These are phyloP conservation scores for Tolypocladium tundrense DNA, from an alignment of 2,329 filamentous ascomycete genomes.

Conservation along the genomic window DNA sequence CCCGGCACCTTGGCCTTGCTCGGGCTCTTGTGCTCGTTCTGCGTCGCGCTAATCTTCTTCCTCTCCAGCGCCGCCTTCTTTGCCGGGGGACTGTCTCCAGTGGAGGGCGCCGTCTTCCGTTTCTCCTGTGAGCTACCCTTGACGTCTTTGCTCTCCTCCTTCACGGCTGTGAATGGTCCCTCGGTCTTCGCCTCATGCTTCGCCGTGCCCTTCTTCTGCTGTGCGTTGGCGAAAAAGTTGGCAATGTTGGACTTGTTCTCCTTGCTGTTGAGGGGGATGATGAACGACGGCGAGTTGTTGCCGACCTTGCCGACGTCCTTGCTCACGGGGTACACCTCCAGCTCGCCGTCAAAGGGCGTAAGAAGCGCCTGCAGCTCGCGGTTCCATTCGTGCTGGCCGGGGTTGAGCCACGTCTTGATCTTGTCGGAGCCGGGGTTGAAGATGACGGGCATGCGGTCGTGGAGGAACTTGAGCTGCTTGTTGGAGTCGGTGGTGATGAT, in stretches of 20 bases:
- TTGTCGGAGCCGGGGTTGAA: slow-evolving; percentile 64
- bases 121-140: slow-evolving; percentile 6
- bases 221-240: slow-evolving; percentile 73
- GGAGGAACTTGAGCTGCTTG: slow-evolving; percentile 71
- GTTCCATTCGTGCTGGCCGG: slow-evolving; percentile 60
- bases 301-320: slow-evolving; percentile 92
- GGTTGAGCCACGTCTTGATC: slow-evolving; percentile 71
- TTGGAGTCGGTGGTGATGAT: slow-evolving; percentile 89
- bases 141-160: slow-evolving; percentile 5
- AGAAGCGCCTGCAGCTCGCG: slow-evolving; percentile 67
- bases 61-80: slow-evolving; percentile 16
- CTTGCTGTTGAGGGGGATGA: slow-evolving; percentile 71
- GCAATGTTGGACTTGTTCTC: slow-evolving; percentile 91
- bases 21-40: slow-evolving; percentile 26
- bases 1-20: slow-evolving; percentile 59
- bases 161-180: neutral
- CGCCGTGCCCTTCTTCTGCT: slow-evolving; percentile 19
- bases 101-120: slow-evolving; percentile 13
- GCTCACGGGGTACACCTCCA: slow-evolving; percentile 78
- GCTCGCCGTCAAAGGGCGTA: slow-evolving; percentile 66
- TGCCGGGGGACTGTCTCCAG: slow-evolving; percentile 7
- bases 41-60: slow-evolving; percentile 29
- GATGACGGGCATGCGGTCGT: slow-evolving; percentile 94
- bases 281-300: slow-evolving; percentile 75
- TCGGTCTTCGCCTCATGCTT: neutral